Conservation (phyloP, 164 flowering plant species). For the Vitis cinerea region DNA sequence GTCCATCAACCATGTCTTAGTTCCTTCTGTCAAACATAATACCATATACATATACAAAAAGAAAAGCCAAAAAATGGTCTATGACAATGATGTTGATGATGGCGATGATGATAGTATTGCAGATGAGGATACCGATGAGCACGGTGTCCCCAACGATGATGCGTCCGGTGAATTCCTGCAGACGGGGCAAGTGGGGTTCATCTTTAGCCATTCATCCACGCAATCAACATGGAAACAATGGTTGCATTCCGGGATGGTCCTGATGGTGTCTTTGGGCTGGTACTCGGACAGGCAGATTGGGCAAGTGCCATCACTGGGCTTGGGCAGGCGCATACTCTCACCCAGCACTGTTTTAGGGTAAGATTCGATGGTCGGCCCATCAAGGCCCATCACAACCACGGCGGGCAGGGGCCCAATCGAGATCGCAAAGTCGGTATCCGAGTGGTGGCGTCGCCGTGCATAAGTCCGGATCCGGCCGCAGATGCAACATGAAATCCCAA, state of each 20-base stretch:
- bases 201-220: slow-evolving; percentile 51
- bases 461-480: slow-evolving; percentile 14
- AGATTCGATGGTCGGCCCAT: slow-evolving; percentile 39
- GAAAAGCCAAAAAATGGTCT: no score
- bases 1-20: no score
- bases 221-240: slow-evolving; percentile 54
- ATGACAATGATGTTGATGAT: no score
- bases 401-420: slow-evolving; percentile 8
- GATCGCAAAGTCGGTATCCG: slow-evolving; percentile 7
- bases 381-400: slow-evolving; percentile 28
- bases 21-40: no score
- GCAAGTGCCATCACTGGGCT: slow-evolving; percentile 42
- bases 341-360: slow-evolving; percentile 45
- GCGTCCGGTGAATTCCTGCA: slow-evolving; percentile 43
- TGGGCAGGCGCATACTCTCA: slow-evolving; percentile 39
- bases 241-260: slow-evolving; percentile 54
- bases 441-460: not conserved
- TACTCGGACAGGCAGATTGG: slow-evolving; percentile 58
- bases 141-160: not conserved
- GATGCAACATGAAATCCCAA: slow-evolving; percentile 29
- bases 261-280: slow-evolving; percentile 39
- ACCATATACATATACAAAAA: no score
- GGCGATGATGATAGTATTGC: no score
- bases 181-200: slow-evolving; percentile 53
- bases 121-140: no score